phyloP scores from a whole-genome alignment of 495 filamentous ascomycete genomes.

The Xylaria acuta region DNA sequence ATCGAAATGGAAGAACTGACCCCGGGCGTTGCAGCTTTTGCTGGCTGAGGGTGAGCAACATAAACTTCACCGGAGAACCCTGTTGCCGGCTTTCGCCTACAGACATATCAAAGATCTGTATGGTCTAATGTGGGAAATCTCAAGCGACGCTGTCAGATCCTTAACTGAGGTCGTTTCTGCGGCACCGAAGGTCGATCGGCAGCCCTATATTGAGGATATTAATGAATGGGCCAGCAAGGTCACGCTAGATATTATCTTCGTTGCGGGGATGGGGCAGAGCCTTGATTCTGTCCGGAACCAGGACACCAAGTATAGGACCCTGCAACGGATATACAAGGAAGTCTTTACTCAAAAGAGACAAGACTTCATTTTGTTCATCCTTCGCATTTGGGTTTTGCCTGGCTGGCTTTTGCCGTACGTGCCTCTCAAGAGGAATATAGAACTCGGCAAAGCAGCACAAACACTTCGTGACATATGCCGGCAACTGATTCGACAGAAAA shows the following conservation, averaged over 20 bases:
- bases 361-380: slow-evolving; percentile 44
- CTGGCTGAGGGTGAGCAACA: slow-evolving; percentile 78
- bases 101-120: slow-evolving; percentile 79
- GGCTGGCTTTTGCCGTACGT: slow-evolving; percentile 52
- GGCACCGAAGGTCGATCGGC: slow-evolving; percentile 22
- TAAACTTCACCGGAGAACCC: slow-evolving; percentile 70
- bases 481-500: slow-evolving; percentile 65
- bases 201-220: slow-evolving; percentile 59
- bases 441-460: slow-evolving; percentile 55
- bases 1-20: neutral
- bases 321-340: slow-evolving; percentile 65
- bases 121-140: slow-evolving; percentile 73
- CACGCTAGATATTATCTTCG: slow-evolving; percentile 77
- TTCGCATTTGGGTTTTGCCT: slow-evolving; percentile 50
- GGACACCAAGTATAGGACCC: slow-evolving; percentile 57
- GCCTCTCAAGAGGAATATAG: slow-evolving; percentile 64
- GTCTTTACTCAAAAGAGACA: slow-evolving; percentile 48
- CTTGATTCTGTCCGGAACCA: slow-evolving; percentile 66
- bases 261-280: slow-evolving; percentile 73
- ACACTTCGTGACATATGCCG: slow-evolving; percentile 63
- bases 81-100: slow-evolving; percentile 77
- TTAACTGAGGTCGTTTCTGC: slow-evolving; percentile 47
- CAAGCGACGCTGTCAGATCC: slow-evolving; percentile 36
- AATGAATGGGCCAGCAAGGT: slow-evolving; percentile 66
- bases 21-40: slow-evolving; percentile 46